Percentiles rank a stretch among this genome's conserved stretches.
Evolutionary conservation across 352 stramenopile genomes (phyloP).

Genomic region (Halophytophthora polymorphica): DNA sequence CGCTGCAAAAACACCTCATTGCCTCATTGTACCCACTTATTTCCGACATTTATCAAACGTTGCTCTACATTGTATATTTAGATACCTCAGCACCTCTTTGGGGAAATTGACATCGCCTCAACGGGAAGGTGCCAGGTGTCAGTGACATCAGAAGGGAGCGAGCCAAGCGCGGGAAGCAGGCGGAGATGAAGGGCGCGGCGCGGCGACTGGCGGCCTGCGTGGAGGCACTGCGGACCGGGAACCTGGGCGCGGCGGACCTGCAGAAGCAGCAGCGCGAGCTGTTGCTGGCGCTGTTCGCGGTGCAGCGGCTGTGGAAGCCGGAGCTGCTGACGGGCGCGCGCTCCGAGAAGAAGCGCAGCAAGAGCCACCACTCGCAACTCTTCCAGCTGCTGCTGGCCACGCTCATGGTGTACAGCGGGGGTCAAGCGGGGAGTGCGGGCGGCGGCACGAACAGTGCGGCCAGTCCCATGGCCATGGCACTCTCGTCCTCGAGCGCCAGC

Average conservation of each 20-base stretch:
- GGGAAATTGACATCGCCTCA: too few relatives aligned
- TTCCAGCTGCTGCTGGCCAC: slow-evolving; percentile 67
- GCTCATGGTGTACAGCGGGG: slow-evolving; percentile 67
- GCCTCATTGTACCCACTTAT: too few relatives aligned
- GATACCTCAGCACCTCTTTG: too few relatives aligned
- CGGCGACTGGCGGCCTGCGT: slow-evolving; percentile 45
- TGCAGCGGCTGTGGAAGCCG: slow-evolving; percentile 58
- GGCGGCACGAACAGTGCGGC: slow-evolving; percentile 22
- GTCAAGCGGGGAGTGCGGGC: slow-evolving; percentile 25
- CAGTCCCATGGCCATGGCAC: slow-evolving; percentile 42
- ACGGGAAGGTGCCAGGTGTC: too few relatives aligned
- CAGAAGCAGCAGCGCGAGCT: slow-evolving; percentile 39
- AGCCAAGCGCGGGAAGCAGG: neutral
- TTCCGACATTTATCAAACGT: too few relatives aligned
- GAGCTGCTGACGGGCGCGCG: slow-evolving; percentile 23
- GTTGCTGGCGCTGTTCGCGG: slow-evolving; percentile 49
- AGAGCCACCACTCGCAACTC: slow-evolving; percentile 35
- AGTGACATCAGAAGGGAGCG: neutral
- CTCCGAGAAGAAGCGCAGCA: slow-evolving; percentile 18
- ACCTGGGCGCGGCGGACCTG: slow-evolving; percentile 25
- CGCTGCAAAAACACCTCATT: too few relatives aligned
- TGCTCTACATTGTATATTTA: too few relatives aligned
- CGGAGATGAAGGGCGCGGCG: slow-evolving; percentile 34
- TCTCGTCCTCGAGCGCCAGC: slow-evolving; percentile 38
- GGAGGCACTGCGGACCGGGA: slow-evolving; percentile 38